These are phyloP conservation scores for Colletotrichum sp. DNA, from an alignment of 2,329 filamentous ascomycete genomes.

Conservation along the genomic window DNA sequence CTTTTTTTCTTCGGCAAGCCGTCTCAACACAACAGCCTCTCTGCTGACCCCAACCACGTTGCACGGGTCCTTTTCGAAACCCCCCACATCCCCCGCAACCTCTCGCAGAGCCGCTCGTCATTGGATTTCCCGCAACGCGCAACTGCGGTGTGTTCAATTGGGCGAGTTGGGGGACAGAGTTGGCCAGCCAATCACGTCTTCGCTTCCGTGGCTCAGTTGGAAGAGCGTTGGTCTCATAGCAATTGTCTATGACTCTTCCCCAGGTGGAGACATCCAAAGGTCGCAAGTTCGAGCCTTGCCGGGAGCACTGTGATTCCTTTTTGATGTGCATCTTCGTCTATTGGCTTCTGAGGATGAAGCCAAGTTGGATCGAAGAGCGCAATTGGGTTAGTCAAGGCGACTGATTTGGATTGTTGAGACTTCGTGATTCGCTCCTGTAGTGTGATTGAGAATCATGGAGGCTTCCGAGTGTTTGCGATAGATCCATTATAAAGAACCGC, in stretches of 20 bases:
- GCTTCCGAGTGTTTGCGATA: no score
- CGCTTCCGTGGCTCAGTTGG: constrained; percentile 6
- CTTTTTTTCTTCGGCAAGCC: neutral
- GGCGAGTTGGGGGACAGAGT: neutral
- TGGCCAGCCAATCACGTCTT: neutral
- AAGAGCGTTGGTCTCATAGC: constrained; percentile 11
- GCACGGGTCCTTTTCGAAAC: neutral
- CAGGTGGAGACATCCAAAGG: constrained; percentile 2
- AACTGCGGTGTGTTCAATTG: neutral
- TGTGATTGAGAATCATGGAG: no score
- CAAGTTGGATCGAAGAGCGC: rapidly evolving
- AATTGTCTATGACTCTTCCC: neutral
- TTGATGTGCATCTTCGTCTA: neutral
- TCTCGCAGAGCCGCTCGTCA: neutral
- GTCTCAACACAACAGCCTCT: neutral
- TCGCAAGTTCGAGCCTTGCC: constrained; percentile 14
- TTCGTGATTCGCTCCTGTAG: neutral
- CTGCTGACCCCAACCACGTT: neutral
- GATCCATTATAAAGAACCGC: neutral
- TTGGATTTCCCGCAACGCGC: neutral
- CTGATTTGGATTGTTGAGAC: neutral
- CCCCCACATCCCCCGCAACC: neutral
- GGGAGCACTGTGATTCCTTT: neutral
- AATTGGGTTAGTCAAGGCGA: neutral
- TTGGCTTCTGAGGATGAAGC: neutral